Evolutionary conservation across 306 rosid genomes (phyloP).

Genomic region (Sicyos edulis): DNA sequence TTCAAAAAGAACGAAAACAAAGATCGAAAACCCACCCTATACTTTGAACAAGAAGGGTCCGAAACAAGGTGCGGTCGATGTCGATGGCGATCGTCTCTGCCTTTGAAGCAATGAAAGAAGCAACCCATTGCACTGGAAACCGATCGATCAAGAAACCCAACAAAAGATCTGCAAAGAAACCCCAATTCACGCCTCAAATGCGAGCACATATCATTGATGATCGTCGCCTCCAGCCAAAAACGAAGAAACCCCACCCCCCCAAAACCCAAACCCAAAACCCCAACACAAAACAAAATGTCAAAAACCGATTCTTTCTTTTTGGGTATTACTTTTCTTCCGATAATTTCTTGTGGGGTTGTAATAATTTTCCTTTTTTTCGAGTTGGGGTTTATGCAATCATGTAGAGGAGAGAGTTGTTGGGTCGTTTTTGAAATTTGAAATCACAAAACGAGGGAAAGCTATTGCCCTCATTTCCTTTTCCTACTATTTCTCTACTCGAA

Average conservation of each 20-base stretch:
- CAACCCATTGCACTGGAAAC: slow-evolving; percentile 71
- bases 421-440: slow-evolving; percentile 69
- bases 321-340: slow-evolving; percentile 21
- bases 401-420: slow-evolving; percentile 33
- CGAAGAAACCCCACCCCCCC: background rate
- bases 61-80: slow-evolving; percentile 32
- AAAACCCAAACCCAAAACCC: background rate
- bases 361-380: background rate
- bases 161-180: slow-evolving; percentile 35
- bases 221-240: background rate
- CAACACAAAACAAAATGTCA: background rate
- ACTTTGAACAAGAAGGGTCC: slow-evolving; percentile 32
- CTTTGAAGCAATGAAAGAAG: slow-evolving; percentile 69
- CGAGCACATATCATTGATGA: slow-evolving; percentile 52
- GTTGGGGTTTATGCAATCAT: slow-evolving; percentile 21
- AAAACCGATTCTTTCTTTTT: background rate
- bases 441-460: slow-evolving; percentile 62
- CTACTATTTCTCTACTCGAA: background rate
- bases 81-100: slow-evolving; percentile 42
- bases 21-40: slow-evolving; percentile 27
- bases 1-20: background rate
- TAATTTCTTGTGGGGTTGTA: slow-evolving; percentile 23
- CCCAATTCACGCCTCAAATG: slow-evolving; percentile 41
- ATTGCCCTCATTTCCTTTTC: slow-evolving; percentile 25
- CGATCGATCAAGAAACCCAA: slow-evolving; percentile 55